Evolutionary conservation across 2,329 filamentous ascomycete species (phyloP).

Genomic region (Lecanosticta acicola): DNA sequence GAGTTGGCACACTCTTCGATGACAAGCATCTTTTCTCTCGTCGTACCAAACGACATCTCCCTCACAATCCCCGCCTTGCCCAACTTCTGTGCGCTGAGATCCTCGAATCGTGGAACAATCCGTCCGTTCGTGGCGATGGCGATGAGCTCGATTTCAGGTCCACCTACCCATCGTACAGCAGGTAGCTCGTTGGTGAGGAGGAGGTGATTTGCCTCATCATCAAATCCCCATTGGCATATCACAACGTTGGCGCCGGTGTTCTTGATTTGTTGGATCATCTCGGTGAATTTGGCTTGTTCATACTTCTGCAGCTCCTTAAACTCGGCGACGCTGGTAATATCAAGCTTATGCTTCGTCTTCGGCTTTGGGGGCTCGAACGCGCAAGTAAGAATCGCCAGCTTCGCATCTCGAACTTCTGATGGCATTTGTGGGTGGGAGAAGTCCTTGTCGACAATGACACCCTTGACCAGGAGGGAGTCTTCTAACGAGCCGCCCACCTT

Average conservation of each 20-base stretch:
- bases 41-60: slow-evolving; percentile 95
- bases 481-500: slow-evolving; percentile 93
- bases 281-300: slow-evolving; percentile 90
- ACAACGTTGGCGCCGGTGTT: slow-evolving; percentile 93
- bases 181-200: slow-evolving; percentile 93
- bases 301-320: slow-evolving; percentile 97
- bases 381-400: slow-evolving; percentile 95
- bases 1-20: slow-evolving; percentile 99
- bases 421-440: slow-evolving; percentile 99
- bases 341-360: slow-evolving; percentile 99
- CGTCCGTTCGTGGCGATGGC: slow-evolving; percentile 97
- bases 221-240: slow-evolving; percentile 99
- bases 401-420: slow-evolving; percentile 87
- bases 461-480: slow-evolving; percentile 90
- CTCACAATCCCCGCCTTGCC: slow-evolving; percentile 83
- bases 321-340: slow-evolving; percentile 94
- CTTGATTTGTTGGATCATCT: slow-evolving; percentile 99
- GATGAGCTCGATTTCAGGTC: slow-evolving; percentile 96
- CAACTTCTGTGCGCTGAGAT: slow-evolving; percentile 84
- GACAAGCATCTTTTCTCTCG: slow-evolving; percentile 97
- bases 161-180: slow-evolving; percentile 95
- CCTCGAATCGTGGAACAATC: slow-evolving; percentile 95
- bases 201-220: slow-evolving; percentile 97
- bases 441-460: slow-evolving; percentile 98
- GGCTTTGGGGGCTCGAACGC: slow-evolving; percentile 98